Conservation (phyloP, 2,329 filamentous ascomycete species). For the Penicillium sp. region DNA sequence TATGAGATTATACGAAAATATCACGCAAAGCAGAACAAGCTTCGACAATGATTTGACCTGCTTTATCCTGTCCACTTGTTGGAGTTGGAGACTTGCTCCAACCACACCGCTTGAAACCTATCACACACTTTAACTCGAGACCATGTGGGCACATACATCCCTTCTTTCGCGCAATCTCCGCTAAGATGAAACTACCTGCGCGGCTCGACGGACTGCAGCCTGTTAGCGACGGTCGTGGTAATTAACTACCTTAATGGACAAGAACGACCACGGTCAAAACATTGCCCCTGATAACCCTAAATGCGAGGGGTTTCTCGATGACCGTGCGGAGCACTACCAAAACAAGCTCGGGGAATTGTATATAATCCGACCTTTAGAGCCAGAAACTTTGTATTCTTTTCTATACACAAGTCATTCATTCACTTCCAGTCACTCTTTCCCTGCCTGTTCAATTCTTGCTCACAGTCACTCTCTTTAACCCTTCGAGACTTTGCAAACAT, state of each 20-base stretch:
- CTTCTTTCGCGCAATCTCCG: conserved; percentile 6
- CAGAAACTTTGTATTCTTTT: neutral
- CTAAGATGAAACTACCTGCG: conserved; percentile 1
- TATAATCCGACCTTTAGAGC: conserved; percentile 20
- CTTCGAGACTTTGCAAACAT: conserved; percentile 1
- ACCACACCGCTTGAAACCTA: neutral
- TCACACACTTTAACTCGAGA: conserved; percentile 2
- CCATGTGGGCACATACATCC: conserved; percentile 16
- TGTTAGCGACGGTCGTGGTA: conserved; percentile 12
- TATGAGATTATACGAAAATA: neutral
- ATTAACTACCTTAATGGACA: neutral
- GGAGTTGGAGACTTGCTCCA: neutral
- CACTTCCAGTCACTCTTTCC: conserved; percentile 25
- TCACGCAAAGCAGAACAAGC: neutral
- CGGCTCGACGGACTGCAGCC: conserved; percentile 1
- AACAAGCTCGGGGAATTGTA: conserved; percentile 16
- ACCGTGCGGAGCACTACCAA: conserved; percentile 12
- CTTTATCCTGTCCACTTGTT: neutral
- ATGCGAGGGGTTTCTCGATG: conserved; percentile 17
- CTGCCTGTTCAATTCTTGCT: conserved; percentile 1
- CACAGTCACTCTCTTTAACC: conserved; percentile 25
- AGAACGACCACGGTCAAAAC: conserved; percentile 6
- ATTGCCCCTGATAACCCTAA: conserved; percentile 10
- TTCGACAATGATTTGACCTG: neutral
- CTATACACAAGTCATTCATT: conserved; percentile 20